These are phyloP conservation scores for Neolecta irregularis DNA, from an alignment of 1,139 yeast genomes.

Conservation along the genomic window DNA sequence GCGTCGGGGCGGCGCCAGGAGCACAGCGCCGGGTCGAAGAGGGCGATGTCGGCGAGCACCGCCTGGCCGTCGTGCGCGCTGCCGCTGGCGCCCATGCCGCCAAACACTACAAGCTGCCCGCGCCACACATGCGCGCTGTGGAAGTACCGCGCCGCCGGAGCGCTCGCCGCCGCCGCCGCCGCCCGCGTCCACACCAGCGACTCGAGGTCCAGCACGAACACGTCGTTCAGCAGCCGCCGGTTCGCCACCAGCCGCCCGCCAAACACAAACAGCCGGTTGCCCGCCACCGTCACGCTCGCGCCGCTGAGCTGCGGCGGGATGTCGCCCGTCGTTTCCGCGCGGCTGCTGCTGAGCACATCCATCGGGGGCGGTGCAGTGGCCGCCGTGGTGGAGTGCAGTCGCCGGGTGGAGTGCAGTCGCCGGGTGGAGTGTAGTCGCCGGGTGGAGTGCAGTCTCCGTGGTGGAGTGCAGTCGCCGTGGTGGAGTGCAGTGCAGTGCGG, in stretches of 20 bases:
- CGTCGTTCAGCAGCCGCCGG: conserved; percentile 9
- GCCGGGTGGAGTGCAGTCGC: too few species aligned
- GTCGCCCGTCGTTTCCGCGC: conserved; percentile 14
- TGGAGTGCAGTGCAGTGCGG: too few species aligned
- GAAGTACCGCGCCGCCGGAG: conserved; percentile 15
- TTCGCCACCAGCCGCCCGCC: conserved; percentile 16
- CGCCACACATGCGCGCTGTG: conserved; percentile 14
- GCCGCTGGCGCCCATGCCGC: conserved; percentile 14
- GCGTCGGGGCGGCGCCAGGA: conserved; percentile 9
- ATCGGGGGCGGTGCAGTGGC: too few species aligned
- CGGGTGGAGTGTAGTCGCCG: too few species aligned
- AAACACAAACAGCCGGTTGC: conserved; percentile 14
- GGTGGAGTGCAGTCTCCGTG: too few species aligned
- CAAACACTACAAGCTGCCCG: conserved; percentile 14
- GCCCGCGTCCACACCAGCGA: conserved; percentile 14
- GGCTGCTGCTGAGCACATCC: too few species aligned
- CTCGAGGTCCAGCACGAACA: conserved; percentile 16
- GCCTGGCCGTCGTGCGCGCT: conserved; percentile 8
- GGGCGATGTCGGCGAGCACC: conserved; percentile 12
- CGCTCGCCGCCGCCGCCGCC: conserved; percentile 5
- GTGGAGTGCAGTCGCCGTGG: too few species aligned
- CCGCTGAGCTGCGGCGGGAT: conserved; percentile 18
- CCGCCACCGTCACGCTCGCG: conserved; percentile 13
- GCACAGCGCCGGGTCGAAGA: conserved; percentile 11
- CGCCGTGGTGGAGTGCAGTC: too few species aligned